phyloP scores from a whole-genome alignment of 2,329 filamentous ascomycete genomes.

The Phoma sp. region DNA sequence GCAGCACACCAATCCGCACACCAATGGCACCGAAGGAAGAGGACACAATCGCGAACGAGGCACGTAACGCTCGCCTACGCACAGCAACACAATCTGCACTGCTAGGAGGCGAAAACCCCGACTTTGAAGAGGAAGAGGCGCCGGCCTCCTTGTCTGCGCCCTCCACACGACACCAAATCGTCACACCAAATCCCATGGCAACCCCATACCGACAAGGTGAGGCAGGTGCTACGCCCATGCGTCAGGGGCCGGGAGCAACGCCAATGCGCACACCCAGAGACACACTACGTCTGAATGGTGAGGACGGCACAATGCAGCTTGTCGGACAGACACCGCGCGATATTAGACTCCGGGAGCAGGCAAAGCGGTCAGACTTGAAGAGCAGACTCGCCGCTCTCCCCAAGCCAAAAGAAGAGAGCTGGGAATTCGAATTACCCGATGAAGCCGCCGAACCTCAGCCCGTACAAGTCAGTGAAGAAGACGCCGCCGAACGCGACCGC shows the following conservation, averaged over 20 bases:
- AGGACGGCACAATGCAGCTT: conserved; percentile 67
- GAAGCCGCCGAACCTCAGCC: conserved; percentile 69
- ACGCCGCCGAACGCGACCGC: conserved; percentile 76
- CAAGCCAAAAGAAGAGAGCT: conserved; percentile 91
- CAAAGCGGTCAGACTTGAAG: conserved; percentile 71
- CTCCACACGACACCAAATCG: conserved; percentile 77
- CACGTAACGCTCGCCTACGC: conserved; percentile 87
- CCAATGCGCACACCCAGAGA: conserved; percentile 89
- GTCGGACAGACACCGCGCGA: conserved; percentile 79
- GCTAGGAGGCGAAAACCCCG: conserved; percentile 91
- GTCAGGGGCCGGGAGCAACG: conserved; percentile 73
- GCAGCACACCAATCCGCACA: conserved; percentile 86
- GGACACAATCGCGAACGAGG: conserved; percentile 95
- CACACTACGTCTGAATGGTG: conserved; percentile 80
- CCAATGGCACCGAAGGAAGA: conserved; percentile 90
- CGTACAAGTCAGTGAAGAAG: conserved; percentile 66
- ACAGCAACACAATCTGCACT: conserved; percentile 94
- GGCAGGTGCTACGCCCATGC: conserved; percentile 69
- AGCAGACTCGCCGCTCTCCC: conserved; percentile 81
- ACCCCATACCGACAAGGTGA: conserved; percentile 79
- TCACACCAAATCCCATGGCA: conserved; percentile 95
- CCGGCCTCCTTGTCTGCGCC: conserved; percentile 90
- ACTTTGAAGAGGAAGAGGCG: conserved; percentile 77
- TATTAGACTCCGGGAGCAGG: conserved; percentile 72
- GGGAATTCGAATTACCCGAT: conserved; percentile 90